A percentile compares a stretch with the other conserved stretches of the same genome.
Evolutionary conservation across 176 grass and related monocot genomes (phyloP).

Genomic region (Zea mays): Zm-B73-REFERENCE-NAM-5.0 NC_050096.1:233523001-233523500

Average conservation of each 20-base stretch:
- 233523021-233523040: constrained; percentile 37
- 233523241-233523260: constrained; percentile 11
- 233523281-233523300: constrained; percentile 7
- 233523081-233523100: constrained; percentile 33
- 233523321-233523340: constrained; percentile 21
- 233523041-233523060: constrained; percentile 5
- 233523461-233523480: constrained; percentile 47
- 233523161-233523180: constrained; percentile 42
- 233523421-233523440: constrained; percentile 20
- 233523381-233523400: constrained; percentile 7
- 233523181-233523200: constrained; percentile 28
- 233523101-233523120: constrained; percentile 20
- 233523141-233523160: constrained; percentile 40
- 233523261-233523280: constrained; percentile 40
- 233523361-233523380: neutral
- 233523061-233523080: constrained; percentile 15
- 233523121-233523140: constrained; percentile 33
- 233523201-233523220: constrained; percentile 10
- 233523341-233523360: constrained; percentile 35
- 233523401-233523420: constrained; percentile 27
- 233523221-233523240: constrained; percentile 30
- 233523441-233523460: neutral
- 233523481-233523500: constrained; percentile 32
- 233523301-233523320: constrained; percentile 36
- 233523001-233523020: constrained; percentile 35